Conservation (phyloP, 306 rosid genomes). For the Lagenaria siceraria region DNA sequence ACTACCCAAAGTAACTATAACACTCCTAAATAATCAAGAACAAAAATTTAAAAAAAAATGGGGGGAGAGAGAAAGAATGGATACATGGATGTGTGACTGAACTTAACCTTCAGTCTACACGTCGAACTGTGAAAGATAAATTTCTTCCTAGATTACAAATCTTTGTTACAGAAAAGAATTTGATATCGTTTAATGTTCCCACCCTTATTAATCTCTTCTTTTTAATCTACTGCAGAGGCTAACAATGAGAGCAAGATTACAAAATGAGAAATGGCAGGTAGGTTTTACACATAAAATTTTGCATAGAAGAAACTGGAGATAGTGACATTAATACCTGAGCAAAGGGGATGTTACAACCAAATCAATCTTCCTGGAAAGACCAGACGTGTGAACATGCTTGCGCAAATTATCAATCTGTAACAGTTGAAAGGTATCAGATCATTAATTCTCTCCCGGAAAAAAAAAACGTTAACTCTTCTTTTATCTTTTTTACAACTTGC, state of each 20-base stretch:
- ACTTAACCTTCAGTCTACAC: background rate
- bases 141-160: background rate
- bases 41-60: too few relatives aligned
- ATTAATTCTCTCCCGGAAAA: background rate
- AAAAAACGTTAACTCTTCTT: background rate
- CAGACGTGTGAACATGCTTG: slow-evolving; percentile 28
- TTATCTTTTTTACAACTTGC: background rate
- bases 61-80: background rate
- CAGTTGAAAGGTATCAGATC: background rate
- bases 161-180: background rate
- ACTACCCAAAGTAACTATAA: background rate
- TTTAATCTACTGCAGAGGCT: background rate
- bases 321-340: slow-evolving; percentile 22
- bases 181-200: background rate
- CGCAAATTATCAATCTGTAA: slow-evolving; percentile 42
- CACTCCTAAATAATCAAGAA: background rate
- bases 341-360: slow-evolving; percentile 36
- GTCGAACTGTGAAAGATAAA: background rate
- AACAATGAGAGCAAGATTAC: background rate
- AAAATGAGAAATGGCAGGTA: background rate
- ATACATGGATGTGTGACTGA: background rate
- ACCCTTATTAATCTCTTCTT: background rate
- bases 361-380: slow-evolving; percentile 36
- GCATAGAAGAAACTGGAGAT: background rate
- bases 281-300: background rate